Evolutionary conservation across 768 basidiomycete species (phyloP).

Genomic region (Collybiopsis luxurians): DNA sequence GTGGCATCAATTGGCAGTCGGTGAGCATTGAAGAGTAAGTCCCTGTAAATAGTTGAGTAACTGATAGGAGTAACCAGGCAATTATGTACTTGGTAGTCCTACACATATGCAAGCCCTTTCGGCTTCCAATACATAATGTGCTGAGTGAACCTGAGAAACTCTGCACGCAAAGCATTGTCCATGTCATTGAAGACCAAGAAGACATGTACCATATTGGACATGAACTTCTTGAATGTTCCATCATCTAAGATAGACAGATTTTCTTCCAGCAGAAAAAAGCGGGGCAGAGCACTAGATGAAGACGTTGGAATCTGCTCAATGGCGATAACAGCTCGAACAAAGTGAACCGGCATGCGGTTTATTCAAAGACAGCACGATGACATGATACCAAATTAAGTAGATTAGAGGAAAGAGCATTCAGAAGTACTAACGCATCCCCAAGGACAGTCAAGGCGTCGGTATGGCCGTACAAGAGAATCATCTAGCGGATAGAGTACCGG

Average conservation of each 20-base stretch:
- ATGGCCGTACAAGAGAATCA: too few relatives aligned
- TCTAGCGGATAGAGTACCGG: too few relatives aligned
- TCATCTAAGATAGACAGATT: not conserved
- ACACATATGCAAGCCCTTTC: not conserved
- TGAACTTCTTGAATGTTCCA: not conserved
- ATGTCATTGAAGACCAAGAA: not conserved
- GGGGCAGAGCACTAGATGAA: not conserved
- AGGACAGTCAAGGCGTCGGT: too few relatives aligned
- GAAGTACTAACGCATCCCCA: too few relatives aligned
- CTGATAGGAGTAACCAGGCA: too few relatives aligned
- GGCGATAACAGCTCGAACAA: not conserved
- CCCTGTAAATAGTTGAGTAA: not conserved
- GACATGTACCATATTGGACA: not conserved
- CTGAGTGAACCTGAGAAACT: not conserved
- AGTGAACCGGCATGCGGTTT: too few relatives aligned
- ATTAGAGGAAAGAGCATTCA: too few relatives aligned
- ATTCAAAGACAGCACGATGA: too few relatives aligned
- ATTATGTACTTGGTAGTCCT: not conserved
- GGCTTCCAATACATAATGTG: not conserved
- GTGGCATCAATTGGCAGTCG: not conserved
- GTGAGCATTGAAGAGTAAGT: not conserved
- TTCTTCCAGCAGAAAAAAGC: not conserved
- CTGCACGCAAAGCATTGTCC: not conserved
- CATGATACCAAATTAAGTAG: too few relatives aligned
- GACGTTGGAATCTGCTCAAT: not conserved